Evolutionary conservation across 2,329 filamentous ascomycete species (phyloP).

Genomic region (Neocucurbitaria cava): DNA sequence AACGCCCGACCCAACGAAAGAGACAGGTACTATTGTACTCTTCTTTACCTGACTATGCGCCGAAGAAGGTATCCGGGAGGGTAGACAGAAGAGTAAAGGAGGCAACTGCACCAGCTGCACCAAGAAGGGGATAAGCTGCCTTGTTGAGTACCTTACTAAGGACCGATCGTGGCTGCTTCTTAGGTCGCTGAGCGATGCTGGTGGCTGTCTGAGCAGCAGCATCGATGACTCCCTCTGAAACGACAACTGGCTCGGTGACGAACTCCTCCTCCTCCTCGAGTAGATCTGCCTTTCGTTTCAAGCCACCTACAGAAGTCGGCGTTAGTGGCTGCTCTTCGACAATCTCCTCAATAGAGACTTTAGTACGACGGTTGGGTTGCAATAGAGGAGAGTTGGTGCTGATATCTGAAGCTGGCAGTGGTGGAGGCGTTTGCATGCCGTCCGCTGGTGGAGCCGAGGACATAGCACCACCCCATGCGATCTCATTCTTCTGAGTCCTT

Average conservation of each 20-base stretch:
- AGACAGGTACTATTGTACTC: neutral
- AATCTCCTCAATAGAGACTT: constrained; percentile 42
- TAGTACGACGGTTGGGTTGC: constrained; percentile 30
- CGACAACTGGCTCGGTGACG: neutral
- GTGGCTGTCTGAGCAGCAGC: constrained; percentile 12
- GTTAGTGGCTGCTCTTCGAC: constrained; percentile 43
- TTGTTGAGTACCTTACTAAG: constrained; percentile 19
- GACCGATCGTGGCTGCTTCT: constrained; percentile 26
- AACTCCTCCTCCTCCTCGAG: constrained; percentile 20
- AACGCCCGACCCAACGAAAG: neutral
- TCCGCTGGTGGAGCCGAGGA: constrained; percentile 2
- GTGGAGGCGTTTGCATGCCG: constrained; percentile 29
- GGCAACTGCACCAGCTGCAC: constrained; percentile 25
- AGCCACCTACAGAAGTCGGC: constrained; percentile 32
- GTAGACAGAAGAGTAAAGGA: constrained; percentile 27
- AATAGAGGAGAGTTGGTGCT: constrained; percentile 9
- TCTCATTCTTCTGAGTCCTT: neutral
- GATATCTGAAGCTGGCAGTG: constrained; percentile 13
- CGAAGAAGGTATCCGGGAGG: constrained; percentile 32
- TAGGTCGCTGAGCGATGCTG: constrained; percentile 23
- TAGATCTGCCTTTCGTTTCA: constrained; percentile 44
- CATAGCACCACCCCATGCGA: neutral
- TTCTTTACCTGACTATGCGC: neutral
- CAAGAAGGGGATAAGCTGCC: constrained; percentile 20
- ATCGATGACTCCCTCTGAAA: neutral